Evolutionary conservation across 306 rosid genomes (phyloP), one percentile per base, ranked within the genome.

Genomic region (Dalbergia cochinchinensis): DNA sequence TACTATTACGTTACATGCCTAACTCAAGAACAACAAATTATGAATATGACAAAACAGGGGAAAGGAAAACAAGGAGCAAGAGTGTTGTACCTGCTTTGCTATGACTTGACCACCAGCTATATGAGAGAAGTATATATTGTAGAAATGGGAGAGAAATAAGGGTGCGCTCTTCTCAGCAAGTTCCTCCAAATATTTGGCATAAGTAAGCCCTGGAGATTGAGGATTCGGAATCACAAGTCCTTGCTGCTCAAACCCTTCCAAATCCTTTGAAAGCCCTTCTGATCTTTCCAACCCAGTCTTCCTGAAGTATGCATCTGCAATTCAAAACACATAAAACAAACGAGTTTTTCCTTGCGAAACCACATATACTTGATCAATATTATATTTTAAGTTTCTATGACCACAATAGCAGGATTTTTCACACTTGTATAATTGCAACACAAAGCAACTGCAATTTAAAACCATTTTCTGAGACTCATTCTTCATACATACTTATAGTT

Each of bases 221-320:
- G 96, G 93, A 44, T 85, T 73, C 0, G 97, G 97, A 81, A 95
- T 87, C 78, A 11, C 84, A 78, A 63, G 14, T 1, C 93, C 97
- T 82, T 78, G 82, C 76, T 87, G 70, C 48, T 85, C 33, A 74
- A 93, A 83, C 94, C 97, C 89, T 60, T 90, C 88, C 19, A 95
- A 65, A 87, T 95, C 99, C 68, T 83, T 91, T 10, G 54, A 66
- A 67, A 92, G 72, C 45, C 76, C 77, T 72, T 89, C 85, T 5
- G 98, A 91, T 79, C 97, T 87, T 78, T 95, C 94, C 90, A 95
- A 78, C 22, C 98, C 97, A n/a, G 90, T 90, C 71, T 83, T 91
- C 89, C 97, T 91, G 71, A 95, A 84, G 82, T 91, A 91, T 9
- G 96, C 89, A 78, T 86, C 97, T 93, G 80, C 70, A 42, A 78